Conservation (phyloP, 2,329 filamentous ascomycete species). For the Cercospora sojina region DNA sequence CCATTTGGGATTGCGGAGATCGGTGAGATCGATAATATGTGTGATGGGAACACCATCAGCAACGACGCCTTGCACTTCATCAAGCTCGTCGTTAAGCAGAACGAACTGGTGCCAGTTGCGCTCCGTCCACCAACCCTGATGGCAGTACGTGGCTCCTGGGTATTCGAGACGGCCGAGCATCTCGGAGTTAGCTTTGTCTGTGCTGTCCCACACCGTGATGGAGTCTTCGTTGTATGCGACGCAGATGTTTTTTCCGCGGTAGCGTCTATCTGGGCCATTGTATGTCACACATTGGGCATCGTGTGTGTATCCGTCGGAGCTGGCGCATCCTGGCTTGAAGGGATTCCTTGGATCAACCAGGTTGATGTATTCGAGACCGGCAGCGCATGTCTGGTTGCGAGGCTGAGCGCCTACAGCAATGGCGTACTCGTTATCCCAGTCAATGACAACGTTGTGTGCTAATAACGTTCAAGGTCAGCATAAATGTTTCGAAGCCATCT, state of each 20-base stretch:
- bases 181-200: slow-evolving; percentile 42
- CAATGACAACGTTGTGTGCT: slow-evolving; percentile 55
- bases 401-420: slow-evolving; percentile 45
- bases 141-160: slow-evolving; percentile 58
- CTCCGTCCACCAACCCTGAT: slow-evolving; percentile 54
- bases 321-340: slow-evolving; percentile 50
- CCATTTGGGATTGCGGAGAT: slow-evolving; percentile 27
- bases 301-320: slow-evolving; percentile 57
- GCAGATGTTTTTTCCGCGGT: slow-evolving; percentile 50
- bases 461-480: neutral
- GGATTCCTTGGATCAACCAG: slow-evolving; percentile 52
- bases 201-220: slow-evolving; percentile 48
- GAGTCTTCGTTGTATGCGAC: slow-evolving; percentile 53
- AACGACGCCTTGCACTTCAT: slow-evolving; percentile 49
- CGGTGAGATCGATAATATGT: slow-evolving; percentile 52
- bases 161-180: slow-evolving; percentile 57
- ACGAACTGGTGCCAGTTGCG: slow-evolving; percentile 47
- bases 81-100: slow-evolving; percentile 55
- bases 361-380: slow-evolving; percentile 58
- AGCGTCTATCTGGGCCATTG: slow-evolving; percentile 48
- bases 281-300: slow-evolving; percentile 56
- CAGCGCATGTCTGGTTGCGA: slow-evolving; percentile 46
- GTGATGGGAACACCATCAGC: slow-evolving; percentile 49
- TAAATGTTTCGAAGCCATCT: neutral
- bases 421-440: slow-evolving; percentile 51